Conservation (phyloP, 1,284 basidiomycete species). For the Rhodotorula sp. region DNA sequence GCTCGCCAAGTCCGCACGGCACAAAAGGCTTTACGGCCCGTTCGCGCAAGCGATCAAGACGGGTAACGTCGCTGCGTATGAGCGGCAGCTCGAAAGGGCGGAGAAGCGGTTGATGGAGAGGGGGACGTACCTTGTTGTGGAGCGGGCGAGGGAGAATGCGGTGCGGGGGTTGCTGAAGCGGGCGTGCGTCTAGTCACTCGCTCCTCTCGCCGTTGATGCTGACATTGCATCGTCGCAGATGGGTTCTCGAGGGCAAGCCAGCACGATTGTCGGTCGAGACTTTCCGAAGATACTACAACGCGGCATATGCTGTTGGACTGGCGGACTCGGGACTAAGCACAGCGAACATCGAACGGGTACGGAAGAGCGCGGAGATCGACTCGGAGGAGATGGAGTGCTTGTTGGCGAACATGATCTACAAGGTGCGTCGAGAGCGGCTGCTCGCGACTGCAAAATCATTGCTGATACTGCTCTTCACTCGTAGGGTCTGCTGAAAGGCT, state of each 20-base stretch:
- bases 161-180: conserved; percentile 78
- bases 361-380: conserved; percentile 45
- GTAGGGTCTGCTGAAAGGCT: conserved; percentile 81
- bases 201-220: not conserved
- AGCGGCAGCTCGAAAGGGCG: conserved; percentile 64
- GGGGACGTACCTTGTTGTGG: conserved; percentile 79
- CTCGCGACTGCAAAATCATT: not conserved
- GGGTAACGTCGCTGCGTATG: conserved; percentile 78
- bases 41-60: conserved; percentile 73
- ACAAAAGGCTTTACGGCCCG: conserved; percentile 72
- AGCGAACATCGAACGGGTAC: conserved; percentile 46
- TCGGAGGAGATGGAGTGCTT: conserved; percentile 88
- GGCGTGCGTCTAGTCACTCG: conserved; percentile 60
- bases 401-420: conserved; percentile 89
- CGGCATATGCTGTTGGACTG: conserved; percentile 5
- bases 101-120: conserved; percentile 72
- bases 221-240: conserved; percentile 55
- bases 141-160: conserved; percentile 82
- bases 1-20: conserved; percentile 25
- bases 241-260: conserved; percentile 68
- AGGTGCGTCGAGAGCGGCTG: conserved; percentile 49
- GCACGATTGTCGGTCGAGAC: conserved; percentile 72
- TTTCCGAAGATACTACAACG: conserved; percentile 57
- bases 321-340: conserved; percentile 1
- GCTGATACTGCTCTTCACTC: not conserved